phyloP scores from a whole-genome alignment of 208 protist genomes.

The Trypanosoma cruzi region DNA sequence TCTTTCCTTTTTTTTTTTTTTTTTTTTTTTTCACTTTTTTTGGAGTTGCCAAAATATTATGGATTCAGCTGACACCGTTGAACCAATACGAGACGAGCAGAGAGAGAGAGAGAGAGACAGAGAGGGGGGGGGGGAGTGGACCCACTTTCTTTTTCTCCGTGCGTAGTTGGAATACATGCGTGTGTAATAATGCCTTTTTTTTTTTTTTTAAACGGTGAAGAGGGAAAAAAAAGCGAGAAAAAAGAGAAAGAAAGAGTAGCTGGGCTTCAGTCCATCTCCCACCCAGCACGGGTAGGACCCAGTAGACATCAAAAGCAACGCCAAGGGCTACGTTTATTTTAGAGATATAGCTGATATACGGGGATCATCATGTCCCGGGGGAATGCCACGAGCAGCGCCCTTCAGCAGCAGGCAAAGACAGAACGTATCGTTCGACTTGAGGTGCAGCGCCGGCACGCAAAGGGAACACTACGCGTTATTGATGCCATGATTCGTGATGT shows the following conservation, averaged over 20 bases:
- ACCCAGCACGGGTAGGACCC: no score
- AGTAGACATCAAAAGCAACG: no score
- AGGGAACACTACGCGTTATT: constrained; percentile 63
- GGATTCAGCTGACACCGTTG: neutral
- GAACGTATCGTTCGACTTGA: constrained; percentile 85
- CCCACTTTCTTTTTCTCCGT: neutral
- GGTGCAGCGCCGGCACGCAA: constrained; percentile 75
- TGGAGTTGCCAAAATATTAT: neutral
- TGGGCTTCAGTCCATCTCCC: neutral
- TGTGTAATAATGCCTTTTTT: neutral
- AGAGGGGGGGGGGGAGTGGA: no score
- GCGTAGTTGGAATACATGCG: neutral
- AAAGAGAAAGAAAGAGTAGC: neutral
- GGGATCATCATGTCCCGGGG: constrained; percentile 32
- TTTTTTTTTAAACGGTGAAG: neutral
- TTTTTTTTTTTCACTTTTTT: constrained; percentile 26
- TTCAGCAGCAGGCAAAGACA: constrained; percentile 68
- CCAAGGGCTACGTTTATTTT: neutral
- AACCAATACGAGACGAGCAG: neutral
- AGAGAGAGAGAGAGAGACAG: neutral
- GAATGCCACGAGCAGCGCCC: constrained; percentile 31
- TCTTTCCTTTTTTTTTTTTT: constrained; percentile 9
- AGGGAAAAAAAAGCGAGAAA: no score
- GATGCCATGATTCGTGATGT: constrained; percentile 67
- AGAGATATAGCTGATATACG: neutral